Evolutionary conservation across 257 asterid species (phyloP), one percentile per base, ranked within the genome.

Genomic region (Galeopsis tetrahit): DNA sequence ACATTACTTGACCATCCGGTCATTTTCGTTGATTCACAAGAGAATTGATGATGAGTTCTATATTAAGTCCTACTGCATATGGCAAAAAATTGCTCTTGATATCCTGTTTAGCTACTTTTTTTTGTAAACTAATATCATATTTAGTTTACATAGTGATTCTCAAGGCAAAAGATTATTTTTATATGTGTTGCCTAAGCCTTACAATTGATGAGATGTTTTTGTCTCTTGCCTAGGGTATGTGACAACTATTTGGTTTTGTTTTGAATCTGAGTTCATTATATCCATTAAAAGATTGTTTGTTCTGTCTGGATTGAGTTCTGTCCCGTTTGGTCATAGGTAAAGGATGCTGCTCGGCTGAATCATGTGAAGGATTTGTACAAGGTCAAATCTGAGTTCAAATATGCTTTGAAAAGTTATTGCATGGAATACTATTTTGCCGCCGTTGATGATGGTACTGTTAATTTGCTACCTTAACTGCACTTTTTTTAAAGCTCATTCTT

Each of bases 391-490:
- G 96, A 88, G 81, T 82, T 90, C 84, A 92, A 84, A 75, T 85
- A 90, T 79, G 96, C 92, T 21, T 64, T 38, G 82, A 90, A 84
- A 89, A 87, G 80, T 81, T 92, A 92, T 83, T 79, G 79, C 73
- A 82, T 92, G 96, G 98, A 92, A 85, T 90, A 85, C 85, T 86
- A 77, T 85, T 92, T 92, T 64, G 77, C 83, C 51, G 74, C 84
- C 75, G 68, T 34, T 59, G 72, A 49, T 77, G 83, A 80, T 31
- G 96, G 96, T 89, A 91, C 61, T 40, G 58, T 60, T 71, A 36
- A 15, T 66, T 21, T 21, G 36, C 81, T 51, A 56, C 59, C 56
- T 60, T 60, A 34, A 76, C 71, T 70, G 65, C 81, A 68, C 4
- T 70, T 66, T 71, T 48, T 48, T 14, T 4, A n/a, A 49, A 58